Base-by-base conservation (phyloP, 73 alveolate species). In the Paramecium caudatum region DNA sequence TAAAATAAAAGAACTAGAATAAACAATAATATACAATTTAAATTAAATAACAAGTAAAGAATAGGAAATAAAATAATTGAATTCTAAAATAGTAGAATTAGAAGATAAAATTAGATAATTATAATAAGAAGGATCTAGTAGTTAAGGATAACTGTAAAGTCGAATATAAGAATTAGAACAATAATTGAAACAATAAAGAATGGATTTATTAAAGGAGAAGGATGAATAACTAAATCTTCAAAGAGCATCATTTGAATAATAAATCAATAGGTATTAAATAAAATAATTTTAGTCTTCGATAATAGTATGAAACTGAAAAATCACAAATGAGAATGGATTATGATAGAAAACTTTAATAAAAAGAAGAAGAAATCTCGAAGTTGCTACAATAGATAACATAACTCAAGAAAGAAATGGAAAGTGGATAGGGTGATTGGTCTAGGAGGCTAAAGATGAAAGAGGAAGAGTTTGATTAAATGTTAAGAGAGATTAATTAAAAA, bases 81-180 rank as follows among this genome's bases (percentile, higher is more conserved):
- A 25, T n/a, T 16, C 36, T 23, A 62, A 50, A 36, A 41, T 86
- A 4, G 16, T 33, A 36, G 87, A 86, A 62, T 48, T 86, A 19
- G 80, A 63, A 30, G 45, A 43, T 23, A 15, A 63, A 86, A 33
- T 86, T 63, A 27, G 45, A 23, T 3, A 86, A 36, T 5, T 46
- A 13, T 16, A 39, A 23, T 33, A 19, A 19, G 93, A 86, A 33
- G 90, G 93, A 0, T 86, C 93, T 0, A 23, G 45, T 25, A 63
- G 43, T 25, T 63, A 61, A 39, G 63, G 50, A 12, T 25, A 86
- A 8, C 46, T 86, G 15, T 47, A 86, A 63, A 41, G 23, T 1
- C 61, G 88, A 62, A 78, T 62, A 8, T 63, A 37, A 63, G 93
- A 86, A 63, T 63, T 55, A 17, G 87, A 86, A 86, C 43, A 86